Conservation (phyloP, 2,329 filamentous ascomycete species). For the Bipolaris oryzae region DNA sequence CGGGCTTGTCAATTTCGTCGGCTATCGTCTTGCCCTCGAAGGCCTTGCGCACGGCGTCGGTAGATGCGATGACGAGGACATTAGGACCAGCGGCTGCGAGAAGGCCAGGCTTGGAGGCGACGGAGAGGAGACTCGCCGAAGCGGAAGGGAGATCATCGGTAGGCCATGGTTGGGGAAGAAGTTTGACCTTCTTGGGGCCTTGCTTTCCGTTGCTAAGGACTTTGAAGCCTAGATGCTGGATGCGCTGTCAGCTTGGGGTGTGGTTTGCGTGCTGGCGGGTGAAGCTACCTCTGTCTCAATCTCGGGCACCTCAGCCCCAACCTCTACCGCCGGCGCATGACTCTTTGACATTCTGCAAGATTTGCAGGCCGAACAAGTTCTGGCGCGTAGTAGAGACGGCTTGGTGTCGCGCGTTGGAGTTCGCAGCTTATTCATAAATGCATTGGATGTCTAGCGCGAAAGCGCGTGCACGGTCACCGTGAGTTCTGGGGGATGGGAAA, state of each 20-base stretch:
- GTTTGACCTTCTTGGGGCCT: slow-evolving; percentile 80
- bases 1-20: slow-evolving; percentile 11
- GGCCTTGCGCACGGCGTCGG: slow-evolving; percentile 76
- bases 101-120: slow-evolving; percentile 80
- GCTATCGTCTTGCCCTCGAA: slow-evolving; percentile 60
- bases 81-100: slow-evolving; percentile 88
- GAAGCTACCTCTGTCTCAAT: slow-evolving; percentile 77
- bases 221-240: slow-evolving; percentile 76
- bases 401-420: slow-evolving; percentile 36
- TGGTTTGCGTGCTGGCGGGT: background rate
- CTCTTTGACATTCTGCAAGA: slow-evolving; percentile 59
- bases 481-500: slow-evolving; percentile 12
- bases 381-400: slow-evolving; percentile 35
- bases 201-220: slow-evolving; percentile 61
- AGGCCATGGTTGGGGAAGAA: slow-evolving; percentile 80
- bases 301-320: slow-evolving; percentile 72
- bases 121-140: slow-evolving; percentile 80
- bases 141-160: slow-evolving; percentile 70
- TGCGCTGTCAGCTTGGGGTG: slow-evolving; percentile 7
- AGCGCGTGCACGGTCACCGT: slow-evolving; percentile 15
- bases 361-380: slow-evolving; percentile 71
- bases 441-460: slow-evolving; percentile 36
- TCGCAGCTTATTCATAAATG: slow-evolving; percentile 27
- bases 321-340: slow-evolving; percentile 53
- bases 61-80: slow-evolving; percentile 74